Base-by-base conservation (phyloP, 306 rosid species). In the Gastrolobium bilobum region DNA sequence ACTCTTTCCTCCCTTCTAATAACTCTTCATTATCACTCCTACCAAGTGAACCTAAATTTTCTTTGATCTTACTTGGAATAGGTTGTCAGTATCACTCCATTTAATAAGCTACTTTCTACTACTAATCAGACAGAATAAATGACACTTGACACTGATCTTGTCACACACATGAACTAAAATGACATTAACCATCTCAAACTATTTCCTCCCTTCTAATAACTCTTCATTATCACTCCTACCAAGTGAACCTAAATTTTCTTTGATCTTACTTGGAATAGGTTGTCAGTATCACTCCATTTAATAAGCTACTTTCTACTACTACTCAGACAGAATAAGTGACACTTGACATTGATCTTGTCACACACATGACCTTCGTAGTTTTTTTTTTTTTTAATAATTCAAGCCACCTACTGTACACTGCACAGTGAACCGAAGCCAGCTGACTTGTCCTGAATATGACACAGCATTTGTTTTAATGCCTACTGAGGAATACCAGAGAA, bases 241-340 rank as follows among this genome's bases (percentile, higher is more conserved):
- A 71, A 31, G 59, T 51, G 70, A 10, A 50, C 50, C 51, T 44
- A 60, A 75, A 40, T 31, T 51, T 71, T 65, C 63, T 13, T 20
- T 61, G 60, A 71, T 30, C 78, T 48, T 68, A 63, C 40, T 64
- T 52, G 74, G 53, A 52, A 62, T 50, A 20, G 78, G 73, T 20
- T 56, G 48, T 35, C 42, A 43, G 42, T 61, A 46, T 43, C 57
- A 58, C 63, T 42, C 5, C 50, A 42, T 59, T 37, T 50, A 61
- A 9, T 33, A 77, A 63, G 35, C 42, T 38, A 48, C 71, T 71
- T 35, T 52, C 66, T 51, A 62, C 73, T 51, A 51, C 63, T 14
- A 10, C 51, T 43, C 39, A 69, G 44, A 51, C 51, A 70, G 35
- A 59, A 59, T 1, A 70, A 71, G 33, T 40, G 47, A 38, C 62